A percentile compares a stretch with the other conserved stretches of the same genome.
phyloP scores from a whole-genome alignment of 2,329 filamentous ascomycete species.

The Aspergillus fijiensis region DNA sequence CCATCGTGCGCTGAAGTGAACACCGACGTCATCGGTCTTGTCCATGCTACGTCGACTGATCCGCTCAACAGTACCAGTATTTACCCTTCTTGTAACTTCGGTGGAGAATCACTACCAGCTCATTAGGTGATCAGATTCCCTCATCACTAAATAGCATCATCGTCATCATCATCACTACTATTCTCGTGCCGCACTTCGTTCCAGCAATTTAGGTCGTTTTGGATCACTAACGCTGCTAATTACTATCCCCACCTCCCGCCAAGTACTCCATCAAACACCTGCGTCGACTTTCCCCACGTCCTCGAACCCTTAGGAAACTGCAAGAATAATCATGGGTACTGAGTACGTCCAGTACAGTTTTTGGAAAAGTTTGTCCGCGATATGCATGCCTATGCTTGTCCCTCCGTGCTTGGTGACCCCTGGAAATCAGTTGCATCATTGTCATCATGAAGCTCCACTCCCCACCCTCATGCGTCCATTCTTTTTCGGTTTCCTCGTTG shows the following conservation, averaged over 20 bases:
- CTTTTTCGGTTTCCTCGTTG: constrained; percentile 16
- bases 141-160: constrained; percentile 7
- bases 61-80: neutral
- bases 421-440: constrained; percentile 13
- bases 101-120: neutral
- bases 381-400: neutral
- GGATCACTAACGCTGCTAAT: constrained; percentile 10
- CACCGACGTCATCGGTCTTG: constrained; percentile 24
- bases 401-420: constrained; percentile 2
- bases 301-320: constrained; percentile 14
- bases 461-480: constrained; percentile 11
- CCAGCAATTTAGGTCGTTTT: constrained; percentile 4
- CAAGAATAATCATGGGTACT: neutral
- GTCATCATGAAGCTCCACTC: constrained; percentile 20
- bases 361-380: neutral
- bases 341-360: no score
- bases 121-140: neutral
- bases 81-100: neutral
- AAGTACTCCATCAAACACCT: constrained; percentile 9
- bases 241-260: constrained; percentile 18
- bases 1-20: constrained; percentile 8
- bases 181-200: neutral
- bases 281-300: constrained; percentile 4
- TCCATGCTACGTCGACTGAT: constrained; percentile 8
- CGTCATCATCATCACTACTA: neutral